Evolutionary conservation across 495 filamentous ascomycete genomes (phyloP).

Genomic region (Xylaria flabelliformis): DNA sequence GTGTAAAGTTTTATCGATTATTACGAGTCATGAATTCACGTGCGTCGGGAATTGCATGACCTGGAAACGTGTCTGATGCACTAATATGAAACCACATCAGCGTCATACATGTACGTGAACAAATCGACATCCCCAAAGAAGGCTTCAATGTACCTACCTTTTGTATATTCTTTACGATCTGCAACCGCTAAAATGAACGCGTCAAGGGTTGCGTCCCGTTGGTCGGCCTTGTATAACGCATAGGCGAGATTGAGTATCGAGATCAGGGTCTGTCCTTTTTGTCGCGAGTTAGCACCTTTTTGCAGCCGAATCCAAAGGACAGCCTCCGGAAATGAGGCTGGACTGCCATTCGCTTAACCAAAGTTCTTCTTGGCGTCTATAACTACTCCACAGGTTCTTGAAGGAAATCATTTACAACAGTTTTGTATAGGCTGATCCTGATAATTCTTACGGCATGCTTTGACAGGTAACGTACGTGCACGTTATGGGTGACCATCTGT

Average conservation of each 20-base stretch:
- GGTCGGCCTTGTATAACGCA: neutral
- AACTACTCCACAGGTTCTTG: neutral
- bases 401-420: neutral
- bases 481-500: neutral
- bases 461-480: neutral
- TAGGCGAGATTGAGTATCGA: neutral
- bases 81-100: neutral
- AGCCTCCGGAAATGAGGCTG: neutral
- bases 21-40: neutral
- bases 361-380: constrained; percentile 1
- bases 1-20: neutral
- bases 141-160: neutral
- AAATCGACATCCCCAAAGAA: neutral
- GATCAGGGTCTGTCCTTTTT: neutral
- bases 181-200: neutral
- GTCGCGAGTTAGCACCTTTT: neutral
- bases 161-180: neutral
- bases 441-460: neutral
- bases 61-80: neutral
- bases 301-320: constrained; percentile 31
- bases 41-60: neutral
- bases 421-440: neutral
- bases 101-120: neutral
- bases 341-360: neutral
- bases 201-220: neutral